Conservation (phyloP, 2,329 filamentous ascomycete species). For the Pestalotiopsis sp. region DNA sequence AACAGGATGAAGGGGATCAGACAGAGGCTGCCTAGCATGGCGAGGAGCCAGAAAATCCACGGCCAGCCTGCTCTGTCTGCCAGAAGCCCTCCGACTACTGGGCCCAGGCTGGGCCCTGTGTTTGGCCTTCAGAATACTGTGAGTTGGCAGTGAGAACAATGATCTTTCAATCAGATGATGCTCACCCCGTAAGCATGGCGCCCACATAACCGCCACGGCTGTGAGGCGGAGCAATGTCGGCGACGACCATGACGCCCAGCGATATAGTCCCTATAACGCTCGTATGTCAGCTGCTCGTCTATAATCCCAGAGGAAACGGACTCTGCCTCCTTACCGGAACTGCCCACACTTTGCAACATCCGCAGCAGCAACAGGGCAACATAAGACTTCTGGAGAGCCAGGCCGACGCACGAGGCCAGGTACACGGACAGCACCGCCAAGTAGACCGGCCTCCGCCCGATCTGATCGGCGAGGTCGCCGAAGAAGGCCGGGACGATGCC, state of each 20-base stretch:
- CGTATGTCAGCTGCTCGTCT: constrained; percentile 38
- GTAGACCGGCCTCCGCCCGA: constrained; percentile 13
- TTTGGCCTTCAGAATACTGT: background rate
- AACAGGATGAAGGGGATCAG: constrained; percentile 11
- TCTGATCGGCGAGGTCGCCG: constrained; percentile 13
- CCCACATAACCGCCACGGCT: constrained; percentile 64
- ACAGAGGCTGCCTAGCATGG: constrained; percentile 10
- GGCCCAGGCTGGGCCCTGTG: constrained; percentile 11
- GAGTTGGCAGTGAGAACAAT: background rate
- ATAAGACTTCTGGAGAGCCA: constrained; percentile 14
- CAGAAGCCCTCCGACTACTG: constrained; percentile 13
- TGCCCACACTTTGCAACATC: constrained; percentile 16
- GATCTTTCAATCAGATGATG: background rate
- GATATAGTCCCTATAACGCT: constrained; percentile 61
- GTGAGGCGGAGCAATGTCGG: constrained; percentile 65
- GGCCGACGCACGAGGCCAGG: constrained; percentile 12
- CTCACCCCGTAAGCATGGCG: constrained; percentile 20
- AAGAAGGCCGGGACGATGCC: constrained; percentile 6
- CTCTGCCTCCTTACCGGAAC: constrained; percentile 8
- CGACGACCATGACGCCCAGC: constrained; percentile 54
- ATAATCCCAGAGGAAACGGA: no score
- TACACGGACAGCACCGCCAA: constrained; percentile 10
- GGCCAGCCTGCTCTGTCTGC: constrained; percentile 12
- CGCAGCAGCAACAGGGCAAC: constrained; percentile 13
- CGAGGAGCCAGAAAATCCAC: constrained; percentile 18